phyloP scores from a whole-genome alignment of 176 grass and related monocot genomes.

The Rhipidocladum racemiflorum region DNA sequence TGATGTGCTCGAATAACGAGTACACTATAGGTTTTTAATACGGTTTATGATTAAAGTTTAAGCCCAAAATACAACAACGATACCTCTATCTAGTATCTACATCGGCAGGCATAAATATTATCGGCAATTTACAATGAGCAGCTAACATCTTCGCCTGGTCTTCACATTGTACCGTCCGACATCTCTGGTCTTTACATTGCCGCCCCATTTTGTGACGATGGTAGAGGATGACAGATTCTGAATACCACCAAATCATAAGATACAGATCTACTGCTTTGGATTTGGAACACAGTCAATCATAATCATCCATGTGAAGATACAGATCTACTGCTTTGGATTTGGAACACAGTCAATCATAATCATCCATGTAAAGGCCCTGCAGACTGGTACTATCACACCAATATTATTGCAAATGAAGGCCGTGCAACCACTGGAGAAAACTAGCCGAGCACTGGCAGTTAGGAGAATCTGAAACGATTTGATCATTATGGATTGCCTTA shows the following conservation, averaged over 20 bases:
- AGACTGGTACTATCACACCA: neutral
- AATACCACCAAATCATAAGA: neutral
- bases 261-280: neutral
- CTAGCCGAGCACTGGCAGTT: neutral
- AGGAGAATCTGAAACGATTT: slow-evolving; percentile 21
- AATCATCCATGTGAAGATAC: neutral
- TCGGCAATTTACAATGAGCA: neutral
- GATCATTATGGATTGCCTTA: neutral
- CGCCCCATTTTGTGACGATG: neutral
- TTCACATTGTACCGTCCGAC: neutral
- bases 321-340: slow-evolving; percentile 4
- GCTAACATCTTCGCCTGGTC: neutral
- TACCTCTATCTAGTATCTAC: neutral
- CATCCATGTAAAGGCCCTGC: neutral
- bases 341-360: neutral
- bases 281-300: neutral
- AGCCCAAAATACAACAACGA: too few species aligned
- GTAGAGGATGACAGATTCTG: neutral
- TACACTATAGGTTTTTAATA: too few species aligned
- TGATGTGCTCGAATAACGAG: too few species aligned
- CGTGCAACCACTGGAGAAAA: neutral
- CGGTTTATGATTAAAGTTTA: too few species aligned
- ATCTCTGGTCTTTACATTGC: neutral
- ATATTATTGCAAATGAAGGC: neutral
- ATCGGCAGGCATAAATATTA: neutral